Base-by-base conservation (phyloP, 2,329 filamentous ascomycete genomes). In the Trichophyton equinum region DNA sequence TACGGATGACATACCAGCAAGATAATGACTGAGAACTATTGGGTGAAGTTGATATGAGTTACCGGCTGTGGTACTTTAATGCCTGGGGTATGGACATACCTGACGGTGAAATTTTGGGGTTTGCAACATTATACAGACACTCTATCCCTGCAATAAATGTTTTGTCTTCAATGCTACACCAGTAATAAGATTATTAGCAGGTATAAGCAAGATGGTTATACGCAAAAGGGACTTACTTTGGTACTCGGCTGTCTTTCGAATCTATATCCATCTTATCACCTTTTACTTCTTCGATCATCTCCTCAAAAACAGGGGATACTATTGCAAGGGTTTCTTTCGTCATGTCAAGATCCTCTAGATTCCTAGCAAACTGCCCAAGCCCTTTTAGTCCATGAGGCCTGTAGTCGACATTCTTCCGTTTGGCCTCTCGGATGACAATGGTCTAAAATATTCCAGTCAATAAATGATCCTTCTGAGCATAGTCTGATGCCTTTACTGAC, bases 371-470 rank as follows among this genome's bases (percentile, higher is more conserved):
- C 60, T 84, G 80, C 69, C 88, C 91, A 4, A 96, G 77, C 38
- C 83, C 85, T 60, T 78, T 77, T 64, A 96, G 82, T 0, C 89
- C 88, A 72, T 89, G 81, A 20, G 87, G 86, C 13, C 88, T 84
- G 73, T 97, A 99, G 6, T 79, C 78, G n/a, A 85, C 82, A 68
- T 96, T 96, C 70, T 91, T 92, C 36, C 94, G 83, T 77, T 94
- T 96, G 7, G 91, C 91, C 79, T 99, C 94, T 61, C 92, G 83
- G 15, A 92, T 72, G 4, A 83, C 82, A 65, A 96, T 87, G 4
- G 64, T 68, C 80, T 91, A 63, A 59, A 59, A 58, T 40, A 38
- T 25, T 55, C 42, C 55, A 53, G 58, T 27, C 9, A 18, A 47
- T 36, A 25, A 9, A 27, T 53, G n/a, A 36, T 20, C 15, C 3